Percentiles rank a stretch among this genome's conserved stretches.
Evolutionary conservation across 1,284 basidiomycete genomes (phyloP).

Genomic region (Termitomyces sp.): DNA sequence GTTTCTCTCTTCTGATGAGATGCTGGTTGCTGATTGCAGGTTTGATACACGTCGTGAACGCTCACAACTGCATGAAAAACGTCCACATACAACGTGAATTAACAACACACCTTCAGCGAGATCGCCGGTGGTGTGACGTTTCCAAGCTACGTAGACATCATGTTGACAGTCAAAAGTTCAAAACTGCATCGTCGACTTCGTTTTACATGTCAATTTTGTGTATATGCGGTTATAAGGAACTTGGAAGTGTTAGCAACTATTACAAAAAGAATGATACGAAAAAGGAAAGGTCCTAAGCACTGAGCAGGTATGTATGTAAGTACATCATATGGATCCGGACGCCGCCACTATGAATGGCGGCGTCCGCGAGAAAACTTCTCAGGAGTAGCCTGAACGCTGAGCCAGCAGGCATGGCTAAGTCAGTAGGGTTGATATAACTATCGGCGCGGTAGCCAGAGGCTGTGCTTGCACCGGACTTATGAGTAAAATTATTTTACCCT

Average conservation of each 20-base stretch:
- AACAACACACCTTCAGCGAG: slow-evolving; percentile 1
- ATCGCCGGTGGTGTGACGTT: slow-evolving; percentile 1
- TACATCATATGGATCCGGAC: not conserved
- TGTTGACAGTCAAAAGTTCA: not conserved
- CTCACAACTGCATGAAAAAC: slow-evolving; percentile 1
- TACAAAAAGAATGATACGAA: not conserved
- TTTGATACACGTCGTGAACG: not conserved
- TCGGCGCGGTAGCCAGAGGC: not conserved
- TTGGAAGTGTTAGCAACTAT: not conserved
- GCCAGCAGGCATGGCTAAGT: not conserved
- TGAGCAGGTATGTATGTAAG: too few relatives aligned
- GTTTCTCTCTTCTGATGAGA: not conserved
- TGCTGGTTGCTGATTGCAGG: not conserved
- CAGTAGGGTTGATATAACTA: not conserved
- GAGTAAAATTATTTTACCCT: slow-evolving; percentile 2
- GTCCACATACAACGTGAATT: not conserved
- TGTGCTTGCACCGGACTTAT: not conserved
- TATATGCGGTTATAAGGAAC: not conserved
- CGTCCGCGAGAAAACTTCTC: not conserved
- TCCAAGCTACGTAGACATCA: not conserved
- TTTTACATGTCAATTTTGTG: not conserved
- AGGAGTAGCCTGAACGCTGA: not conserved
- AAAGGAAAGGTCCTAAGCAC: too few relatives aligned
- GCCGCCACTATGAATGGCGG: not conserved
- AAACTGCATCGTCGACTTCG: slow-evolving; percentile 1